Conservation (phyloP, 2,329 filamentous ascomycete genomes). For the Ophioceras dolichostomum region DNA sequence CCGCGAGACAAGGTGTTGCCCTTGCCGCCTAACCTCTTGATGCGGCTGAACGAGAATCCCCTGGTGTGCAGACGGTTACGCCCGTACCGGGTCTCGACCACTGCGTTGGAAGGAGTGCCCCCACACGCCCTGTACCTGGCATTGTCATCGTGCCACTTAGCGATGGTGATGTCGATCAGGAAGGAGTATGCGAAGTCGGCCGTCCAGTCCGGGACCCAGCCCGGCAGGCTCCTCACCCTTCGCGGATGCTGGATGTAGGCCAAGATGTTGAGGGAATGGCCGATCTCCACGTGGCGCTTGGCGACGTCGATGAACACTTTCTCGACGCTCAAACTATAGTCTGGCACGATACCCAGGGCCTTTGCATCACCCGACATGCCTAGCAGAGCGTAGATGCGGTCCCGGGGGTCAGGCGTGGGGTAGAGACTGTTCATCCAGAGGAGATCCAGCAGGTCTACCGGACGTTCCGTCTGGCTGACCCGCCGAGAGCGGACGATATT, state of each 20-base stretch:
- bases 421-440: no score
- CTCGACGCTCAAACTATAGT: not conserved
- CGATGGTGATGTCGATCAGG: no score
- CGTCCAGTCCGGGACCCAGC: not conserved
- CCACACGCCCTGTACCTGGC: not conserved
- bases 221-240: not conserved
- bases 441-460: no score
- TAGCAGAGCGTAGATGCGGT: conserved; percentile 2
- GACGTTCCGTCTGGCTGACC: no score
- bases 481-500: no score
- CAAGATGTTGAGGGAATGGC: not conserved
- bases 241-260: no score
- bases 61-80: not conserved
- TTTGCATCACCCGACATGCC: not conserved
- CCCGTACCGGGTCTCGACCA: not conserved
- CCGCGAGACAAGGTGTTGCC: no score
- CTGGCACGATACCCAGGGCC: not conserved
- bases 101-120: not conserved
- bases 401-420: conserved; percentile 1
- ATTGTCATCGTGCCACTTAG: no score
- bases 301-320: not conserved
- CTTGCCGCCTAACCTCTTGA: not conserved
- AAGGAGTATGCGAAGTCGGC: no score
- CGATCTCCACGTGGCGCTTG: not conserved
- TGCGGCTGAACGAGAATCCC: not conserved